Evolutionary conservation across 768 basidiomycete genomes (phyloP).

Genomic region (Leucosporidium yakuticum): DNA sequence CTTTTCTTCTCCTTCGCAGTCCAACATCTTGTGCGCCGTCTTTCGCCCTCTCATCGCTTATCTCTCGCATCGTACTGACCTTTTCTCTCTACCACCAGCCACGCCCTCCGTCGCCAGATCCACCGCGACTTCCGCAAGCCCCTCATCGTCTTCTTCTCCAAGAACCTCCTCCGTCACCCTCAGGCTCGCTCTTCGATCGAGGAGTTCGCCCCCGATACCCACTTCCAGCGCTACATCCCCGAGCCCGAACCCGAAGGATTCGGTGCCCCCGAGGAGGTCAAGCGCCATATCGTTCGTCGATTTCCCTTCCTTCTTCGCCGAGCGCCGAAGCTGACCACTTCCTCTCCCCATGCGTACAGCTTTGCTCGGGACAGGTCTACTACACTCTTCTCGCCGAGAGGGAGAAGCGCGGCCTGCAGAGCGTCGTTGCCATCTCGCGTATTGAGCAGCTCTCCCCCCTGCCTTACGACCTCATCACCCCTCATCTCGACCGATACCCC

Average conservation of each 20-base stretch:
- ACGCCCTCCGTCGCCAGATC: conserved; percentile 92
- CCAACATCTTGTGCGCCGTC: conserved; percentile 45
- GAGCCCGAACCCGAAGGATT: conserved; percentile 67
- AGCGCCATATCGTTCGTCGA: conserved; percentile 82
- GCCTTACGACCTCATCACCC: conserved; percentile 89
- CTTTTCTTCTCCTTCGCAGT: not conserved
- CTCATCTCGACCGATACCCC: conserved; percentile 92
- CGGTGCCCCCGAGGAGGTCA: conserved; percentile 75
- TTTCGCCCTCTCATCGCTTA: conserved; percentile 58
- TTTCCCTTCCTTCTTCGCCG: conserved; percentile 43
- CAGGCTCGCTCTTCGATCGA: conserved; percentile 74
- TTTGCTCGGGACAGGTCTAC: conserved; percentile 75
- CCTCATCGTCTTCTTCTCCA: conserved; percentile 95
- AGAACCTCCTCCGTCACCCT: conserved; percentile 91
- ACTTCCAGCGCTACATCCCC: conserved; percentile 90
- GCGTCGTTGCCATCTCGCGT: conserved; percentile 79
- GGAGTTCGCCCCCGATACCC: conserved; percentile 81
- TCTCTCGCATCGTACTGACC: not conserved
- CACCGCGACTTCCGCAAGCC: conserved; percentile 95
- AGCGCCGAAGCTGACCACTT: not conserved
- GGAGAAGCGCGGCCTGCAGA: conserved; percentile 77
- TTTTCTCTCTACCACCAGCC: conserved; percentile 44
- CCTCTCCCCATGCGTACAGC: not conserved
- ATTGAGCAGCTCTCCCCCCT: conserved; percentile 94
- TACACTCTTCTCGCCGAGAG: conserved; percentile 74